Evolutionary conservation across 192 early-diverging fungal genomes (phyloP).

Genomic region (Lunasporangiospora selenospora): DNA sequence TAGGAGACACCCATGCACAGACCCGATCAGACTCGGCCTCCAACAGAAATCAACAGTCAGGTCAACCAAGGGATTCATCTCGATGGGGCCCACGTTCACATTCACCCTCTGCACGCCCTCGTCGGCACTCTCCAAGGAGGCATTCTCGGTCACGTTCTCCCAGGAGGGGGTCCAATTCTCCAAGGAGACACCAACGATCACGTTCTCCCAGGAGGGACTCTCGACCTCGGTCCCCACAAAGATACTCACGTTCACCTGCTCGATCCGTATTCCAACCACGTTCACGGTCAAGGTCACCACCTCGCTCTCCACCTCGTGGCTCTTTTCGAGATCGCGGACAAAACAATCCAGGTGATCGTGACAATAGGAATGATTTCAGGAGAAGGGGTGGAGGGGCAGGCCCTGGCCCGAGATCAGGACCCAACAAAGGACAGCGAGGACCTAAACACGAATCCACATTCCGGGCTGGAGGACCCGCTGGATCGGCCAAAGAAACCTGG

Average conservation of each 20-base stretch:
- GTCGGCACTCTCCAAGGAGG: too few species aligned
- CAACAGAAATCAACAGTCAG: too few species aligned
- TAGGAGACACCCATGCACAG: too few species aligned
- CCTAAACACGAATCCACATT: constrained; percentile 41
- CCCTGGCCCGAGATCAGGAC: constrained; percentile 7
- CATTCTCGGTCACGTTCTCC: constrained; percentile 16
- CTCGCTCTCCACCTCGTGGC: not conserved
- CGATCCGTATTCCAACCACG: not conserved
- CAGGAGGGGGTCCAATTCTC: constrained; percentile 6
- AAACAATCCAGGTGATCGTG: not conserved
- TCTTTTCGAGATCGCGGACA: not conserved
- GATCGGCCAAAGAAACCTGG: constrained; percentile 46
- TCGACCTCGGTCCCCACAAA: not conserved
- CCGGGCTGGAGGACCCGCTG: constrained; percentile 1
- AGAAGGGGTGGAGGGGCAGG: constrained; percentile 15
- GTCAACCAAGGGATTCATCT: too few species aligned
- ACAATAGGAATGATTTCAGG: not conserved
- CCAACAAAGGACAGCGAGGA: constrained; percentile 10
- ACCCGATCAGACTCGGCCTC: too few species aligned
- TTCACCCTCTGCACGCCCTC: not conserved
- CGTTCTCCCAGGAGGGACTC: not conserved
- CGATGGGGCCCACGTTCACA: not conserved
- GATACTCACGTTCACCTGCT: constrained; percentile 12
- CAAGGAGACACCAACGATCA: not conserved
- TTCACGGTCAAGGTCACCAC: constrained; percentile 30